Percentiles rank a stretch among this genome's conserved stretches.
Evolutionary conservation across 2,329 filamentous ascomycete species (phyloP).

Genomic region (Pseudocercospora pini-densiflorae): DNA sequence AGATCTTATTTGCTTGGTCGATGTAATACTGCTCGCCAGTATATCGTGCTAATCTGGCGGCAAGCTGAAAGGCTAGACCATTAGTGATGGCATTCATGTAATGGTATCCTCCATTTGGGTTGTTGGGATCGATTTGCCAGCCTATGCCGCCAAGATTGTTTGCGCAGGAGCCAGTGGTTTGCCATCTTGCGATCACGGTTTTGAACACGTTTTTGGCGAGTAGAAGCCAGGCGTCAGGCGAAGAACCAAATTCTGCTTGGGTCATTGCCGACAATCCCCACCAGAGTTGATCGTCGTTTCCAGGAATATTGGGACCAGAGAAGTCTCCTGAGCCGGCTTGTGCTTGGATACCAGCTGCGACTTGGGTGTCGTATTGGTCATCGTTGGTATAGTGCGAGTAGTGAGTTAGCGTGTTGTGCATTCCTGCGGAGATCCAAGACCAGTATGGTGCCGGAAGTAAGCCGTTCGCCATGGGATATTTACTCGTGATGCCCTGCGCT

Average conservation of each 20-base stretch:
- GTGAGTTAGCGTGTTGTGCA: conserved; percentile 70
- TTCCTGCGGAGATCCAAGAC: conserved; percentile 68
- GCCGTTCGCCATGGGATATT: background rate
- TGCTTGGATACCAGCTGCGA: conserved; percentile 63
- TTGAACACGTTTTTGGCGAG: conserved; percentile 80
- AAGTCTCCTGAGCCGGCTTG: conserved; percentile 66
- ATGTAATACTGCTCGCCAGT: conserved; percentile 59
- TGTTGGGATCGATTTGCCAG: conserved; percentile 75
- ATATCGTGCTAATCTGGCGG: conserved; percentile 55
- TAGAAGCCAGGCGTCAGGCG: conserved; percentile 68
- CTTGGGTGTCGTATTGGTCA: conserved; percentile 62
- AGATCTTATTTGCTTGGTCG: conserved; percentile 62
- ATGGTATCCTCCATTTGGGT: conserved; percentile 73
- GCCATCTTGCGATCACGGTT: conserved; percentile 74
- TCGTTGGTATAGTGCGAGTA: conserved; percentile 71
- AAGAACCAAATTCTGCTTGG: conserved; percentile 74
- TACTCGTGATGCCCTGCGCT: background rate
- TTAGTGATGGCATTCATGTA: conserved; percentile 90
- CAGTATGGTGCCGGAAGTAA: conserved; percentile 36
- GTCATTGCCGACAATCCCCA: conserved; percentile 82
- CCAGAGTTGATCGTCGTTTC: conserved; percentile 67
- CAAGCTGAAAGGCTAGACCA: conserved; percentile 79
- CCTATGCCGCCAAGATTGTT: conserved; percentile 70
- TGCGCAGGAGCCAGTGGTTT: conserved; percentile 56
- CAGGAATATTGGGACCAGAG: conserved; percentile 51